Base-by-base conservation (phyloP, 768 basidiomycete species). In the Phylloporus arenicola region DNA sequence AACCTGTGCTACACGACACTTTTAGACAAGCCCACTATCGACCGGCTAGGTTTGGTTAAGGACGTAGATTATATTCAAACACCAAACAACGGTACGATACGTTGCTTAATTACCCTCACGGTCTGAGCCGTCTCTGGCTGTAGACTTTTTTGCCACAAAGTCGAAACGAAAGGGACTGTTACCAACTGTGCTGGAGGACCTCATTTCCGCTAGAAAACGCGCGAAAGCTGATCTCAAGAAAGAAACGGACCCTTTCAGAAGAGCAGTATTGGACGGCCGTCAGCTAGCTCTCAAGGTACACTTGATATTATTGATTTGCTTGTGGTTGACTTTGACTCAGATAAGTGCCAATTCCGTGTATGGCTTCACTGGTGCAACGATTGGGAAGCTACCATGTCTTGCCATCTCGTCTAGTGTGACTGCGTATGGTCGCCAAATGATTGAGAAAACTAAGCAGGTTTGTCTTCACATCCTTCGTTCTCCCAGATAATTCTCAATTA, bases 321-420 rank as follows among this genome's bases (percentile, higher is more conserved):
- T n/a, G 25, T 45, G 12, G n/a, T 37, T 53, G 13, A 58, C n/a
- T 16, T 44, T 4, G 27, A n/a, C 46, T 38, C 30, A 97, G 94
- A 91, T 99, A 68, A 92, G 89, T 64, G 96, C 96, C 24, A 99
- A 98, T 69, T 99, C 96, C 2, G 95, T 99, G 24, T 99, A 99
- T 59, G 96, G 96, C 24, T 98, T 99, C 66, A 97, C 96, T 6
- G 96, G 96, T 34, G 96, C 96, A 0, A 98, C 96, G 0, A 79
- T 98, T 56, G 96, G 96, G 48, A 98, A 97, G 69, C 73, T 99
- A 14, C 93, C 96, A 4, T 99, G 96, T 74, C 75, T 98, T 37
- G 73, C 92, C 10, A 99, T 99, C 54, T 98, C 96, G 13, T 97
- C 94, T 2, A 93, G 91, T 70, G 81, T 83, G 37, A 99, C 96